phyloP scores from a whole-genome alignment of 169 alveolate species.

The Babesia ovata region DNA sequence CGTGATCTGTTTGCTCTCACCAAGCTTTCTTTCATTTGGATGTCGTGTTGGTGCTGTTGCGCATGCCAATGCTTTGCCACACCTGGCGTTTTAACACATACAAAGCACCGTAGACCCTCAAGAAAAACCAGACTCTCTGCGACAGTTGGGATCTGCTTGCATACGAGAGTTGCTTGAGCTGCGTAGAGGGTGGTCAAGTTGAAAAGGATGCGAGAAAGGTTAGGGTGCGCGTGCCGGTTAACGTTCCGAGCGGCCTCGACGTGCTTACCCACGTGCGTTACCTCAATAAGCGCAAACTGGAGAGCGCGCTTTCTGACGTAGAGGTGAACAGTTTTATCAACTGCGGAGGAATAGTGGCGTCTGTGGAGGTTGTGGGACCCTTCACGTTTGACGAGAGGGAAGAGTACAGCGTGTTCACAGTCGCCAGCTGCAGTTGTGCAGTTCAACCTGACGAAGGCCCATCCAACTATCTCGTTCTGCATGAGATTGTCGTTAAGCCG shows the following conservation, averaged over 20 bases:
- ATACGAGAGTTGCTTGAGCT: slow-evolving; percentile 21
- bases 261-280: not conserved
- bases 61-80: not conserved
- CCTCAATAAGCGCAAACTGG: not conserved
- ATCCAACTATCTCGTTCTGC: not conserved
- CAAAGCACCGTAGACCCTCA: slow-evolving; percentile 6
- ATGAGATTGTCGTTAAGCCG: slow-evolving; percentile 12
- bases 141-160: slow-evolving; percentile 17
- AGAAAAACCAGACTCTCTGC: not conserved
- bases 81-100: not conserved
- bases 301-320: not conserved
- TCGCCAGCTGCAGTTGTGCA: not conserved
- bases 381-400: not conserved
- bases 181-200: not conserved
- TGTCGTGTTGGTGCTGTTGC: not conserved
- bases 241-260: slow-evolving; percentile 2
- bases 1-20: not conserved
- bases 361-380: slow-evolving; percentile 17
- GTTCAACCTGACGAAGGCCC: not conserved
- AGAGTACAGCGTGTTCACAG: not conserved
- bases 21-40: not conserved
- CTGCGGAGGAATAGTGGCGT: not conserved
- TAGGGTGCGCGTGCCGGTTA: not conserved
- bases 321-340: slow-evolving; percentile 27
- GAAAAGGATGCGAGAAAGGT: not conserved